Conservation (phyloP, 2,329 filamentous ascomycete genomes). For the Talaromyces sp. region DNA sequence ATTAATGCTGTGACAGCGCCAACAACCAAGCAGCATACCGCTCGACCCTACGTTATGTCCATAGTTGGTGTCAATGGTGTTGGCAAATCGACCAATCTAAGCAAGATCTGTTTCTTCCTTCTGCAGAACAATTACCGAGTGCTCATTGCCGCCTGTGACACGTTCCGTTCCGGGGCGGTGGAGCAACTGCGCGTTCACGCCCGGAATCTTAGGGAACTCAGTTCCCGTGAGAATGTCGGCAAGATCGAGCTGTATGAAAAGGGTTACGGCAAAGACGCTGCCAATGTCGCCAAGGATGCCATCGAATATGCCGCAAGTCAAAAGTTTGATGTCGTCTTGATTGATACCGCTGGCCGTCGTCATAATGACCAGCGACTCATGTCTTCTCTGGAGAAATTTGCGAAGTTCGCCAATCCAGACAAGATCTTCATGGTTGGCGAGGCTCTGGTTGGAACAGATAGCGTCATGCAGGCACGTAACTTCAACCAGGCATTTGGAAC, state of each 20-base stretch:
- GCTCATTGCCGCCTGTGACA: slow-evolving; percentile 91
- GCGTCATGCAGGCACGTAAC: slow-evolving; percentile 91
- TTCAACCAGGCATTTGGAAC: slow-evolving; percentile 92
- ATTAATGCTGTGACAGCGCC: slow-evolving; percentile 78
- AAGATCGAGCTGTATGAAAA: slow-evolving; percentile 92
- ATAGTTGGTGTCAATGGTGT: slow-evolving; percentile 98
- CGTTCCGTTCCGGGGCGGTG: slow-evolving; percentile 94
- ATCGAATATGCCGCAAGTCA: slow-evolving; percentile 76
- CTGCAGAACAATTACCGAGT: slow-evolving; percentile 97
- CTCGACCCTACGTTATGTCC: slow-evolving; percentile 92
- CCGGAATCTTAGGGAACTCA: slow-evolving; percentile 87
- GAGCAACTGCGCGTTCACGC: slow-evolving; percentile 97
- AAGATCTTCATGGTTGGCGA: slow-evolving; percentile 98
- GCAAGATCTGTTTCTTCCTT: slow-evolving; percentile 97
- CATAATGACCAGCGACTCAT: slow-evolving; percentile 97
- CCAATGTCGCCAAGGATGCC: slow-evolving; percentile 90
- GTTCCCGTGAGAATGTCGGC: slow-evolving; percentile 75
- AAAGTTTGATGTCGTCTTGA: slow-evolving; percentile 88
- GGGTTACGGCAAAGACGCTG: slow-evolving; percentile 96
- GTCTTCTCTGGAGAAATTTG: slow-evolving; percentile 96
- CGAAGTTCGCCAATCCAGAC: slow-evolving; percentile 91
- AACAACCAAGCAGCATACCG: slow-evolving; percentile 62
- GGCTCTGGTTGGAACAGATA: slow-evolving; percentile 93
- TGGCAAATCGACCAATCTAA: slow-evolving; percentile 95
- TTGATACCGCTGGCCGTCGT: slow-evolving; percentile 90